A percentile compares a stretch with the other conserved stretches of the same genome.
phyloP scores from a whole-genome alignment of 805 yeast genomes.

The Saccharomycopsis schoenii region DNA sequence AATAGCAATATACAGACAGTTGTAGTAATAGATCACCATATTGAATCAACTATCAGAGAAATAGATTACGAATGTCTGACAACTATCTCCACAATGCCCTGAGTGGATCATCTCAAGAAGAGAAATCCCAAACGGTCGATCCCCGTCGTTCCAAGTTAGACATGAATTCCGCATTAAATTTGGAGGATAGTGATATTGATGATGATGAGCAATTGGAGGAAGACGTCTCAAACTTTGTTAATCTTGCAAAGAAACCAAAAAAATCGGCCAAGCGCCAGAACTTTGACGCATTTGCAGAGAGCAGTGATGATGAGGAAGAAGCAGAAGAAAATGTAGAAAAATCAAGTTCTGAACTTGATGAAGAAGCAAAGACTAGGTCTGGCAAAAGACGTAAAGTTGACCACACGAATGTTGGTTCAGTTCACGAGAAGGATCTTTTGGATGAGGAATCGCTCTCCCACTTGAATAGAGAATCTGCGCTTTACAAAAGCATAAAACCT shows the following conservation, averaged over 20 bases:
- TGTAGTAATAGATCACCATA: not conserved
- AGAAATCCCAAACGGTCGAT: too few species aligned
- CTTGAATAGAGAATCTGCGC: conserved; percentile 11
- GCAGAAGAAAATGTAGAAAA: conserved; percentile 21
- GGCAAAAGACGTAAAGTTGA: conserved; percentile 19
- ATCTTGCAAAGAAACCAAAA: not conserved
- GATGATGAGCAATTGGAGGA: not conserved
- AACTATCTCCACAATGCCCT: conserved; percentile 2
- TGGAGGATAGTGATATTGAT: conserved; percentile 1
- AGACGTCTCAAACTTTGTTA: conserved; percentile 1
- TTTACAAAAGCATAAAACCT: conserved; percentile 9
- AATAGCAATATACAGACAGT: not conserved
- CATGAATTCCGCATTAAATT: not conserved
- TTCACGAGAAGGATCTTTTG: conserved; percentile 2
- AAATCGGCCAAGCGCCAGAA: conserved; percentile 4
- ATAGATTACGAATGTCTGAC: not conserved
- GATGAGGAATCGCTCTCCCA: conserved; percentile 19
- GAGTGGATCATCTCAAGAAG: not conserved
- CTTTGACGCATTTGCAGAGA: conserved; percentile 11
- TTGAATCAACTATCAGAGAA: too few species aligned
- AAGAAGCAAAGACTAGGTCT: conserved; percentile 4
- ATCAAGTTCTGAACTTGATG: conserved; percentile 14
- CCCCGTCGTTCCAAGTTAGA: not conserved
- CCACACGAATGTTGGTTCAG: not conserved
- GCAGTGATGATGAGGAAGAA: conserved; percentile 20